Evolutionary conservation across 2,329 filamentous ascomycete species (phyloP), one percentile per base, ranked within the genome.

Genomic region (Fusarium nodosum): DNA sequence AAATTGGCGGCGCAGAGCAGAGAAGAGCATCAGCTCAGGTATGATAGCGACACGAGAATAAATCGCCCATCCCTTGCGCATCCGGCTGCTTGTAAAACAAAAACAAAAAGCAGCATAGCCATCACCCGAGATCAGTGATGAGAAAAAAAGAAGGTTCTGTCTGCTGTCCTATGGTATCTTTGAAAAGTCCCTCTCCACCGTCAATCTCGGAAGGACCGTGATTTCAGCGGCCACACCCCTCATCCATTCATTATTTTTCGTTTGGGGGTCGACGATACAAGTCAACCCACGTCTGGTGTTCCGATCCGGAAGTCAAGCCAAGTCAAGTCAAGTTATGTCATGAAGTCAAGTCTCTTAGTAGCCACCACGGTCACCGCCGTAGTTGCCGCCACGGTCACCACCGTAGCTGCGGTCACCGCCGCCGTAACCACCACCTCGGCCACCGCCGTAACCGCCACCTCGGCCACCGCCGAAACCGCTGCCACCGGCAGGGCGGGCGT

Each of bases 121-220:
- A 52, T 30, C 48, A 41, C 34, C 31, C 11, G 15, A 18, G 15
- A 28, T 28, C 33, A 52, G 48, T 52, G 48, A 41, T 52, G 34
- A 39, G 33, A 52, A 39, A 52, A 36, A 39, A 52, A 52, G 48
- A 52, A 39, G 34, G 34, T 52, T 52, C 48, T 50, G 47, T 50
- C 47, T 50, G 34, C 34, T 52, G 48, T 52, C 33, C 34, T 52
- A 52, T 52, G 48, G 48, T 52, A 52, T 52, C 48, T 52, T 30
- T 52, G 48, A 52, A 39, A 30, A 52, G 33, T 52, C 36, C 48
- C 48, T 52, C 34, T 39, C 48, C 48, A 52, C 34, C 48, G 36
- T 52, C 24, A 52, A 52, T 39, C 48, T 36, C 10, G 34, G 34
- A 26, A 26, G 34, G 24, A 28, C 24, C 34, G 34, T 26, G 48